Evolutionary conservation across 2,329 filamentous ascomycete genomes (phyloP), one percentile per base, ranked within the genome.

Genomic region (Bimuria novae-zelandiae): DNA sequence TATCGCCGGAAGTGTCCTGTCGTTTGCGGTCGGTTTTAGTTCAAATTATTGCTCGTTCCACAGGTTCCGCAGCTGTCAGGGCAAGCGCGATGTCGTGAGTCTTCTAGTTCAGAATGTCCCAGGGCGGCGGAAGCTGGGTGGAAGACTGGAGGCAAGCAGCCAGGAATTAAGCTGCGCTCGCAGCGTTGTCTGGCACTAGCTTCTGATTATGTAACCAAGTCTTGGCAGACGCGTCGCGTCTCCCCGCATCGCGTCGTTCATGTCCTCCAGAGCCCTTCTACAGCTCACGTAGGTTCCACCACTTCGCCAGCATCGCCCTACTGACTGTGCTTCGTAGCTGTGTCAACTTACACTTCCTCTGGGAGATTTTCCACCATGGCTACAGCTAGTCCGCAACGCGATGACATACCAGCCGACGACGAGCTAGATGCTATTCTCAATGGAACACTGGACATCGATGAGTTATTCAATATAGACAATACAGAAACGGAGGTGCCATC

Each of bases 381-480:
- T 44, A 30, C 57, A 7, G 49, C 25, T 5, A 59, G 57, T 49
- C 51, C 57, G 16, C 53, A 52, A 35, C 22, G 17, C n/a, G 49
- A 51, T 25, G 47, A 64, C 49, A 57, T 57, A 41, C 68, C 55
- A 52, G 61, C 63, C 45, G 72, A 75, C 3, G 78, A 82, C 49
- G 80, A 83, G 21, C 75, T 86, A 23, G 84, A 89, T 56, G 86
- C 87, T 45, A 79, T 96, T 8, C 88, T 94, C 62, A 84, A 92
- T 64, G 93, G 93, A 68, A 87, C 91, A 62, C 79, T 86, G 19
- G 59, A 77, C 79, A 54, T 79, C 80, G 76, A 81, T 40, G 75
- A 82, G 49, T 72, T 82, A 27, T 71, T 75, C 48, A 75, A 77
- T 39, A 64, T 75, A 7, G 59, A 56, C 41, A 60, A 74, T 59